Evolutionary conservation across 1,139 yeast genomes (phyloP).

Genomic region (Eremothecium gossypii): DNA sequence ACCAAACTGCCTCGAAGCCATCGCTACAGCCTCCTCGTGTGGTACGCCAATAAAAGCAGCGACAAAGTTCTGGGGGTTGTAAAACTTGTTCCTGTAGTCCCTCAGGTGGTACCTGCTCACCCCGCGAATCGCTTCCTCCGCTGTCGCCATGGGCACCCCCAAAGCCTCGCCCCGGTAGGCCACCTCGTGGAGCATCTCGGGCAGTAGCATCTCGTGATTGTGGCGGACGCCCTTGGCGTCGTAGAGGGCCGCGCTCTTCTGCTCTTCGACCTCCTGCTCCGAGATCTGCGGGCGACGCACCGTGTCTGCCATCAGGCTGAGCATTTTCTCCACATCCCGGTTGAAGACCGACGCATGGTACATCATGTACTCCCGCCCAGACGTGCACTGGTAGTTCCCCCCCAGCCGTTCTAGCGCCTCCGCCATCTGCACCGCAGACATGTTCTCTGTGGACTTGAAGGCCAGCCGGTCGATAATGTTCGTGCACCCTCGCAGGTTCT

Average conservation of each 20-base stretch:
- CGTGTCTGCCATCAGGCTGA: constrained; percentile 70
- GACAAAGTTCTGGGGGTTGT: constrained; percentile 74
- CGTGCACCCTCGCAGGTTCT: constrained; percentile 54
- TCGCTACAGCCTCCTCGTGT: constrained; percentile 57
- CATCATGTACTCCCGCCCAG: constrained; percentile 84
- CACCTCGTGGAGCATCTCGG: constrained; percentile 77
- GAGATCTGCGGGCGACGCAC: constrained; percentile 60
- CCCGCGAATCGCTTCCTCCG: constrained; percentile 52
- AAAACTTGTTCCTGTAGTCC: constrained; percentile 58
- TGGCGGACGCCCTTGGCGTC: constrained; percentile 75
- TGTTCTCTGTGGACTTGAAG: constrained; percentile 64
- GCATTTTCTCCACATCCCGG: constrained; percentile 75
- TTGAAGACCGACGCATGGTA: constrained; percentile 94
- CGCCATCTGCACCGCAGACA: constrained; percentile 61
- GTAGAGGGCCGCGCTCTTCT: constrained; percentile 64
- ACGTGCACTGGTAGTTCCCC: constrained; percentile 90
- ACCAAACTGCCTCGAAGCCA: constrained; percentile 58
- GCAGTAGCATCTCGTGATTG: constrained; percentile 80
- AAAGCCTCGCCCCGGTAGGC: constrained; percentile 68
- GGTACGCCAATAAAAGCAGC: constrained; percentile 84
- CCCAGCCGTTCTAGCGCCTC: constrained; percentile 72
- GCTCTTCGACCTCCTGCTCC: constrained; percentile 64
- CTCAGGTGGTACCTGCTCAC: constrained; percentile 47
- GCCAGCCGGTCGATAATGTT: constrained; percentile 83
- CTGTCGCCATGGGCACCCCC: constrained; percentile 82